These are phyloP conservation scores for Porpolomopsis calyptriformis DNA, from an alignment of 768 basidiomycete genomes.

Conservation along the genomic window DNA sequence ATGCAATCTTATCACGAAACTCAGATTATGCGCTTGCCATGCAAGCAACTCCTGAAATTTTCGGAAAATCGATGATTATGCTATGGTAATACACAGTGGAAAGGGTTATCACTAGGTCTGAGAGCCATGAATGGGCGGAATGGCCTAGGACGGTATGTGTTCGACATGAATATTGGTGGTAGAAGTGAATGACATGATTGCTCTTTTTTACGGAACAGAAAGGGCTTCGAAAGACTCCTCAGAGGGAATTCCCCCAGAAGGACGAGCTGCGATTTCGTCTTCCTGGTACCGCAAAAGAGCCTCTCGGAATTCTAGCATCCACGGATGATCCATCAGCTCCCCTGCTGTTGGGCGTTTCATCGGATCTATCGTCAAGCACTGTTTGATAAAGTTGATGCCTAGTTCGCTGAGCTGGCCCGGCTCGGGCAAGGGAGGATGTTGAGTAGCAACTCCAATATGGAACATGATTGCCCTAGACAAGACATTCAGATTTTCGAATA, in stretches of 20 bases:
- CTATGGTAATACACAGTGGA: too few species aligned
- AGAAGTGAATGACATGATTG: too few species aligned
- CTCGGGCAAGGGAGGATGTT: conserved; percentile 93
- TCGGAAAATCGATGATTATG: too few species aligned
- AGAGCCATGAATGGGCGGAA: too few species aligned
- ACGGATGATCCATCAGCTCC: conserved; percentile 79
- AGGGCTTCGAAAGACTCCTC: conserved; percentile 36
- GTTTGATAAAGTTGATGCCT: conserved; percentile 90
- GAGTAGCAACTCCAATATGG: conserved; percentile 93
- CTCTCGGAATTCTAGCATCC: conserved; percentile 80
- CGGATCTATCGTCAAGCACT: conserved; percentile 83
- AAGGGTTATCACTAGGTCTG: too few species aligned
- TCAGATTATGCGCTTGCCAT: too few species aligned
- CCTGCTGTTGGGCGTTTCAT: conserved; percentile 70
- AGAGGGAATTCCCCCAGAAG: conserved; percentile 33
- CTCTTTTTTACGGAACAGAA: not conserved
- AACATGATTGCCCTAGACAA: conserved; percentile 95
- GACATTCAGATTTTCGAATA: conserved; percentile 2
- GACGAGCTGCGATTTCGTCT: conserved; percentile 42
- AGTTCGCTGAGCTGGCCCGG: conserved; percentile 76
- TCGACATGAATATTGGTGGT: too few species aligned
- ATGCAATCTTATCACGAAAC: too few species aligned
- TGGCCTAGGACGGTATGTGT: too few species aligned
- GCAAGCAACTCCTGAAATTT: too few species aligned
- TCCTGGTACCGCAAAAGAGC: conserved; percentile 60